phyloP scores from a whole-genome alignment of 2,329 filamentous ascomycete species.

The Neurospora sp. region DNA sequence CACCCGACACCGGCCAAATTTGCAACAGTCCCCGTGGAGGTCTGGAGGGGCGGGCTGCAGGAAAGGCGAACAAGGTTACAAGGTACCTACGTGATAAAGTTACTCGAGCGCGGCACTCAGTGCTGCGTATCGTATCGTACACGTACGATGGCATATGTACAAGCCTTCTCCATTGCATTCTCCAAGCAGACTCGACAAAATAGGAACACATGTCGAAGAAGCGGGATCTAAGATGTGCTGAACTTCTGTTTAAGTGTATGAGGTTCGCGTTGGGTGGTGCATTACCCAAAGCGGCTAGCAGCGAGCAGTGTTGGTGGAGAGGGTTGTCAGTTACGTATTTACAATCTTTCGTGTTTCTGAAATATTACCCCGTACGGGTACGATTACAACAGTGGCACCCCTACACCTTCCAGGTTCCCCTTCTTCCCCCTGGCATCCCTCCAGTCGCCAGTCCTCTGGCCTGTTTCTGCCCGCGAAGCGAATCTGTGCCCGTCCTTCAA shows the following conservation, averaged over 20 bases:
- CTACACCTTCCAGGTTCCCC: neutral
- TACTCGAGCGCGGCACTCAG: neutral
- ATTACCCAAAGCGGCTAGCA: neutral
- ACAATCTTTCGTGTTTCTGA: neutral
- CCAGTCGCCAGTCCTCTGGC: neutral
- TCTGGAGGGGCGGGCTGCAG: constrained; percentile 12
- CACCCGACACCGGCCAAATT: constrained; percentile 11
- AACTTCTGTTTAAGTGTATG: neutral
- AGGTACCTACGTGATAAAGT: constrained; percentile 1
- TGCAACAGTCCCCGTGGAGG: constrained; percentile 6
- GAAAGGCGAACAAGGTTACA: neutral
- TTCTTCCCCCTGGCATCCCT: constrained; percentile 12
- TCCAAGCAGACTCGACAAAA: neutral
- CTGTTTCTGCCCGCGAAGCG: neutral
- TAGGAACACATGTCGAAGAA: neutral
- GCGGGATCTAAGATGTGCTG: neutral
- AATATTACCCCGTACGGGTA: neutral
- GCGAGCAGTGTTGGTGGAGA: neutral
- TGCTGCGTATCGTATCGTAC: neutral
- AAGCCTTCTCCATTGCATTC: neutral
- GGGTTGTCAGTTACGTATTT: neutral
- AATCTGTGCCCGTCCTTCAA: constrained; percentile 5
- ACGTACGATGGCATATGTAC: neutral
- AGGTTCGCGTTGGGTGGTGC: neutral
- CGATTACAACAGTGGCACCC: neutral